phyloP scores from a whole-genome alignment of 176 grass and related monocot genomes.

The Oryza longistaminata region DNA sequence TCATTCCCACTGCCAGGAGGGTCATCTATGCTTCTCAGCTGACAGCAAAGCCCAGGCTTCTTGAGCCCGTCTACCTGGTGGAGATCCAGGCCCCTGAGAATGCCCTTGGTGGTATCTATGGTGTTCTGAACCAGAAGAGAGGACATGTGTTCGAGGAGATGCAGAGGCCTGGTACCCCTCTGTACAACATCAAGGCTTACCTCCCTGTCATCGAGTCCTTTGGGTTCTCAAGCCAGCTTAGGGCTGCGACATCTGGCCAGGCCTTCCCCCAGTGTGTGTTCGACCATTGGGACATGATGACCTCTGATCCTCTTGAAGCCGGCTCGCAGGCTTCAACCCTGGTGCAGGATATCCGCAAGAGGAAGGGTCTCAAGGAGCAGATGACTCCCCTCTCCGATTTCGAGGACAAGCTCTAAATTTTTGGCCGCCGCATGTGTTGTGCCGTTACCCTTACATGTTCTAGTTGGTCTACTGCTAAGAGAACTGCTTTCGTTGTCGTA shows the following conservation, averaged over 20 bases:
- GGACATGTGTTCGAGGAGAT: slow-evolving; percentile 73
- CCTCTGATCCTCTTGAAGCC: slow-evolving; percentile 55
- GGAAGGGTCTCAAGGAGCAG: slow-evolving; percentile 77
- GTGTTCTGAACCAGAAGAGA: slow-evolving; percentile 77
- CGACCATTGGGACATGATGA: slow-evolving; percentile 78
- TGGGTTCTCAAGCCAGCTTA: slow-evolving; percentile 44
- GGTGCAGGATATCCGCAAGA: slow-evolving; percentile 58
- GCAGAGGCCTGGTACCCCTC: slow-evolving; percentile 63
- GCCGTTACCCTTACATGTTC: neutral
- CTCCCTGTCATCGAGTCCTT: slow-evolving; percentile 67
- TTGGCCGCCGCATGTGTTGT: neutral
- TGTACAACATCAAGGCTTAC: slow-evolving; percentile 91
- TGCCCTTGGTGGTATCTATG: slow-evolving; percentile 67
- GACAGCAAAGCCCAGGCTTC: slow-evolving; percentile 82
- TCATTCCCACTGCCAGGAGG: slow-evolving; percentile 75
- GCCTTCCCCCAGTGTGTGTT: slow-evolving; percentile 69
- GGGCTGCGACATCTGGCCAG: slow-evolving; percentile 66
- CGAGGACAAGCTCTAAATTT: slow-evolving; percentile 66
- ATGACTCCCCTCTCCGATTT: slow-evolving; percentile 73
- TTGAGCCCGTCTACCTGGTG: slow-evolving; percentile 81
- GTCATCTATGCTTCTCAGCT: slow-evolving; percentile 80
- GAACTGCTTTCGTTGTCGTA: neutral
- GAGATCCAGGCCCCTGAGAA: slow-evolving; percentile 88
- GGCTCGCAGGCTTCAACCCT: slow-evolving; percentile 42
- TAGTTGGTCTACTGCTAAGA: neutral